phyloP scores from a whole-genome alignment of 176 grass and related monocot genomes.

The Aegilops tauschii region DNA sequence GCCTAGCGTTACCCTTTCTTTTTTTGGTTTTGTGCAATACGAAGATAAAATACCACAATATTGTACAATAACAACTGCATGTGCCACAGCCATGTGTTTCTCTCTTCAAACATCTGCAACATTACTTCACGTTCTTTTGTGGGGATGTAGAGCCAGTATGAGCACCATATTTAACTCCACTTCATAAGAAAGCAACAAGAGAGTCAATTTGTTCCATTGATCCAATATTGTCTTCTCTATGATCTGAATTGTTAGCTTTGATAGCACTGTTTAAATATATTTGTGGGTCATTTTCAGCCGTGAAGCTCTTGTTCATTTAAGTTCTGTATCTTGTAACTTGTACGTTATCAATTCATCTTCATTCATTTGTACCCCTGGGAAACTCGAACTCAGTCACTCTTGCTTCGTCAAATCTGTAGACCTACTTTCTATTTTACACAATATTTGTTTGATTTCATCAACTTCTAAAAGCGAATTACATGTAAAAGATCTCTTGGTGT shows the following conservation, averaged over 20 bases:
- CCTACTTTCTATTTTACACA: background rate
- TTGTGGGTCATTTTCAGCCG: background rate
- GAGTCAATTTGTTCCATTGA: too few relatives aligned
- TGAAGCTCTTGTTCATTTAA: background rate
- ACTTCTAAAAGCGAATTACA: conserved; percentile 8
- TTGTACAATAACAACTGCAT: background rate
- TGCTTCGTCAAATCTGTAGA: background rate
- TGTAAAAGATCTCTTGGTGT: background rate
- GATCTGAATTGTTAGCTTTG: background rate
- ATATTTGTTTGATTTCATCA: background rate
- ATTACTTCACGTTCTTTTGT: background rate
- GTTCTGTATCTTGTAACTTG: background rate
- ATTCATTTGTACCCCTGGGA: too few relatives aligned
- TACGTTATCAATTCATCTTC: background rate
- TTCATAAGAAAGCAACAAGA: background rate
- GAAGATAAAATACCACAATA: background rate
- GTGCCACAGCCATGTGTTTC: background rate
- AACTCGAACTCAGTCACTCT: background rate
- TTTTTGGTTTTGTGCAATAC: background rate
- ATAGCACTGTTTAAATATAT: background rate
- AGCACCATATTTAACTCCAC: background rate
- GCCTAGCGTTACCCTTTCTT: too few relatives aligned
- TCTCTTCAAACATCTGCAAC: background rate
- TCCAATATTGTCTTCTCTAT: background rate
- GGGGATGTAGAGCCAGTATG: background rate